Base-by-base conservation (phyloP, 495 filamentous ascomycete species). In the Hyaloscypha bicolor region DNA sequence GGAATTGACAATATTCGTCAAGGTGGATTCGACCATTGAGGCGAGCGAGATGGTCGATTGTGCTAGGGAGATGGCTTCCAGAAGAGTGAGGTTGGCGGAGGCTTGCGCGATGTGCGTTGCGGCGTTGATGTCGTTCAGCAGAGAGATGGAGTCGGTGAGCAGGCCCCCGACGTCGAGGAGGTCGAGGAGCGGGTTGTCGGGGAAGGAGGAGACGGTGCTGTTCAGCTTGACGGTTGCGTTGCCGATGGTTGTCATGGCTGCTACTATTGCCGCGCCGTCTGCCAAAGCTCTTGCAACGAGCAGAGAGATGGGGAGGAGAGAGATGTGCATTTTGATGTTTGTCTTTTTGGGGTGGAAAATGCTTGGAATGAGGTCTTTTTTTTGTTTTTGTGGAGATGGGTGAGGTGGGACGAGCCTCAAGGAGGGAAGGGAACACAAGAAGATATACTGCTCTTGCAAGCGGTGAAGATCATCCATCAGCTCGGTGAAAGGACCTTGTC, bases 41-140 rank as follows among this genome's bases (percentile, higher is more conserved):
- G 68, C 65, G 5, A 80, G 76, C 0, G n/a, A 48, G 19, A 64
- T 21, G 3, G 72, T 76, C 11, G 69, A 64, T 9, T 42, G 8
- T 31, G 76, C 79, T 1, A 80, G 67, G 52, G 16, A 51, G 35
- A 80, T 39, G 22, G 73, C 67, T 51, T 71, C 72, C 58, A 42
- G 63, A 3, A 55, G 19, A 42, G 75, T 71, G 37, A 76, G 71
- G 37, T 71, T 68, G 12, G 67, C 75, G 6, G 71, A 72, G 2
- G 45, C 2, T 11, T 52, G 4, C 32, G 78, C 76, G 32, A 63
- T 62, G 51, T 68, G 51, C 16, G 72, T 76, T 67, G 73, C 77
- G 53, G 64, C 56, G 37, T 77, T 73, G 68, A 78, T 74, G 48
- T 55, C 56, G n/a, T 58, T 42, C 14, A 80, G 74, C 48, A 80